Percentiles rank a stretch among this genome's conserved stretches.
phyloP scores from a whole-genome alignment of 768 basidiomycete species.

The Tephrocybe sp. region DNA sequence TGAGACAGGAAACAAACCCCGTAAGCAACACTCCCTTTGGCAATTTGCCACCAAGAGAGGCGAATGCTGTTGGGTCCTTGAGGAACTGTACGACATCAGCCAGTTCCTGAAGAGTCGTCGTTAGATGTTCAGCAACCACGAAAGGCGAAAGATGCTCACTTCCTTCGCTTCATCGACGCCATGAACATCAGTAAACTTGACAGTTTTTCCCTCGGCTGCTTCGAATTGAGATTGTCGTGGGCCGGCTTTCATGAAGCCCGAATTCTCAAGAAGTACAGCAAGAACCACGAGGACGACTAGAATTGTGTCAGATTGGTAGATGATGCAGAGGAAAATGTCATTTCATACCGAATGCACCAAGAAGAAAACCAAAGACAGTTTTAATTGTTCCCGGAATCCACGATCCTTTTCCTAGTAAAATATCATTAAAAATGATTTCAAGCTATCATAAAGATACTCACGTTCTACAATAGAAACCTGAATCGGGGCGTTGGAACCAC shows the following conservation, averaged over 20 bases:
- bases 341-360: conserved; percentile 65
- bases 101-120: conserved; percentile 58
- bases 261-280: conserved; percentile 89
- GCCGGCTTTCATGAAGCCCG: conserved; percentile 88
- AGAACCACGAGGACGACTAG: conserved; percentile 81
- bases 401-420: conserved; percentile 58
- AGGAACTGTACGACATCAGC: conserved; percentile 95
- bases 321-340: neutral
- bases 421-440: conserved; percentile 7
- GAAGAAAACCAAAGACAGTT: conserved; percentile 48
- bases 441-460: conserved; percentile 33
- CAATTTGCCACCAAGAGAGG: conserved; percentile 88
- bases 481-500: conserved; percentile 58
- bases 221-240: conserved; percentile 82
- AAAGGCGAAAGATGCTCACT: conserved; percentile 37
- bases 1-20: conserved; percentile 39
- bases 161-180: conserved; percentile 97
- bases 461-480: conserved; percentile 83
- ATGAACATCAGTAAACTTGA: conserved; percentile 94
- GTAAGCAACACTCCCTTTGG: conserved; percentile 92
- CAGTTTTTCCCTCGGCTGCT: conserved; percentile 72
- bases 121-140: neutral
- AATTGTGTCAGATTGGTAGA: neutral
- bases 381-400: conserved; percentile 62
- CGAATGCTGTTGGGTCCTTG: conserved; percentile 88